phyloP scores from a whole-genome alignment of 139 green algal genomes.

The Asterochloris erici region DNA sequence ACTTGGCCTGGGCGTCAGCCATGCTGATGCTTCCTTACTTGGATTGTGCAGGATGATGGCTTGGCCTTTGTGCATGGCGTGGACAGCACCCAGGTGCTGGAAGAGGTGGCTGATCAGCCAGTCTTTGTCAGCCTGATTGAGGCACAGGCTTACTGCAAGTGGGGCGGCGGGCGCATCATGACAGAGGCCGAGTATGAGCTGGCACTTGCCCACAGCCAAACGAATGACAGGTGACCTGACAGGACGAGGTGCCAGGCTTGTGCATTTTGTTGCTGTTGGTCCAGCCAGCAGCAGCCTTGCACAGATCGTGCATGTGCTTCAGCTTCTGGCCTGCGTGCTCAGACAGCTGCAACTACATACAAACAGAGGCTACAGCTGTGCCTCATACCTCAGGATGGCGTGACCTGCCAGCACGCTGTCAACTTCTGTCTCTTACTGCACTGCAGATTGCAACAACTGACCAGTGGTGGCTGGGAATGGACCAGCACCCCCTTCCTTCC shows the following conservation, averaged over 20 bases:
- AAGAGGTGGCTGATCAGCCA: slow-evolving; percentile 22
- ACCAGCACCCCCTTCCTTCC: slow-evolving; percentile 41
- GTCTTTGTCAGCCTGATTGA: slow-evolving; percentile 48
- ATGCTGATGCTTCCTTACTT: neutral
- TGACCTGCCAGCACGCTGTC: neutral
- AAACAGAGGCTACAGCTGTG: too few relatives aligned
- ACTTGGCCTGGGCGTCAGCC: neutral
- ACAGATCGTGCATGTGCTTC: too few relatives aligned
- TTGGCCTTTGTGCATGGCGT: slow-evolving; percentile 40
- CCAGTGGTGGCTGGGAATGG: slow-evolving; percentile 57
- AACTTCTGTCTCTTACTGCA: neutral
- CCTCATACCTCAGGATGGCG: too few relatives aligned
- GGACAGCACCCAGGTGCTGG: slow-evolving; percentile 26
- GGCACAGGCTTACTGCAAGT: slow-evolving; percentile 42
- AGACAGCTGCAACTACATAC: too few relatives aligned
- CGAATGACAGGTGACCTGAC: neutral
- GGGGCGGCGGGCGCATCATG: slow-evolving; percentile 36
- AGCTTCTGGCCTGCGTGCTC: too few relatives aligned
- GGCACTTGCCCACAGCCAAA: neutral
- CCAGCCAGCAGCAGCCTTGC: too few relatives aligned
- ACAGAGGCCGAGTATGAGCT: slow-evolving; percentile 51
- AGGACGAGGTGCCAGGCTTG: too few relatives aligned
- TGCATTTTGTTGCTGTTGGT: too few relatives aligned
- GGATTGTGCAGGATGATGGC: neutral
- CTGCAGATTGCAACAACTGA: slow-evolving; percentile 24